These are phyloP conservation scores for Sphaerulina musiva DNA, from an alignment of 2,329 filamentous ascomycete genomes.

Conservation along the genomic window DNA sequence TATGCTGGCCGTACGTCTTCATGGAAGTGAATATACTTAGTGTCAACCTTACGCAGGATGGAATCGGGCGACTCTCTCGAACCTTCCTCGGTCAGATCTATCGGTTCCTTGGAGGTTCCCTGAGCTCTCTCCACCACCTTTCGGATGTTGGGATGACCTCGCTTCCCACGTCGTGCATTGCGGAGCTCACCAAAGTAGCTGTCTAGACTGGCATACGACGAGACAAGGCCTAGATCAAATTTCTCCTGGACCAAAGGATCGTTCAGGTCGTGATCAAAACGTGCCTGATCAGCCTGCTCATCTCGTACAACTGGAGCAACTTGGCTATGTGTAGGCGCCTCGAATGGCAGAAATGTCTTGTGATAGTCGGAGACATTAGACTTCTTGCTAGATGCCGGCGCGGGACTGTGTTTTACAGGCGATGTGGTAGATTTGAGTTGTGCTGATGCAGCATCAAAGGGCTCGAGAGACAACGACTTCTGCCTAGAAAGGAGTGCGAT, in stretches of 20 bases:
- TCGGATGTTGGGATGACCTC: slow-evolving; percentile 18
- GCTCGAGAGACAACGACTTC: slow-evolving; percentile 33
- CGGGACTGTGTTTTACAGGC: slow-evolving; percentile 22
- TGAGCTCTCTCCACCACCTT: slow-evolving; percentile 41
- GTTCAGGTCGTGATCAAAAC: slow-evolving; percentile 29
- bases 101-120: slow-evolving; percentile 36
- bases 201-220: slow-evolving; percentile 17
- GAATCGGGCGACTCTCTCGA: slow-evolving; percentile 19
- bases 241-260: slow-evolving; percentile 28
- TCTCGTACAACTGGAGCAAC: slow-evolving; percentile 49
- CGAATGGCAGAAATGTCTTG: slow-evolving; percentile 73
- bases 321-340: slow-evolving; percentile 64
- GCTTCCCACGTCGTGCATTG: slow-evolving; percentile 17
- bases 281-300: slow-evolving; percentile 24
- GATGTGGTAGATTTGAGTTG: slow-evolving; percentile 24
- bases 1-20: slow-evolving; percentile 62
- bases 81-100: slow-evolving; percentile 40
- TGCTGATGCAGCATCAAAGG: slow-evolving; percentile 26
- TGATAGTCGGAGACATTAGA: slow-evolving; percentile 40
- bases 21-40: slow-evolving; percentile 58
- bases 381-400: slow-evolving; percentile 21
- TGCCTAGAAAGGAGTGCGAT: slow-evolving; percentile 29
- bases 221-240: slow-evolving; percentile 27
- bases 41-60: slow-evolving; percentile 43
- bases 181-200: slow-evolving; percentile 18